Evolutionary conservation across 2,329 filamentous ascomycete genomes (phyloP), one percentile per base, ranked within the genome.

Genomic region (Clonostachys sp.): DNA sequence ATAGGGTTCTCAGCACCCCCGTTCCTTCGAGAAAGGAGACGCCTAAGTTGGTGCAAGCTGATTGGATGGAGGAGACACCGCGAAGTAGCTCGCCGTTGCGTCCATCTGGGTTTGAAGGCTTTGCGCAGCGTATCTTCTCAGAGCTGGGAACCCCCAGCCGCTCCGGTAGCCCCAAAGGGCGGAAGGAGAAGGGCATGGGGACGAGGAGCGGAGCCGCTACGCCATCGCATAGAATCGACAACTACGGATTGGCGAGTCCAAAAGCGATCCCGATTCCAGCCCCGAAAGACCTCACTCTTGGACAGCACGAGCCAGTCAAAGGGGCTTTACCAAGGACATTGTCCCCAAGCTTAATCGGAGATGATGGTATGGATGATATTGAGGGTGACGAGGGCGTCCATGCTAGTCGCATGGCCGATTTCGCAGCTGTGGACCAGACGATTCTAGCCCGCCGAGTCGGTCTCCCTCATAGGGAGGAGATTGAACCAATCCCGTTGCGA

Each of bases 341-440:
- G 43, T 77, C 77, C 2, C 68, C 72, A 0, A 56, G 54, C 40
- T 68, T 66, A 47, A 60, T 53, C 12, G 51, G 57, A 13, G 61
- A 62, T 18, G 57, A 55, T 12, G 46, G 46, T 16, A 41, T 40
- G 6, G 38, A 43, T 12, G 35, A 46, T 20, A 14, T 49, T 1
- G 48, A 46, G 41, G 35, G 39, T 24, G 41, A 41, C 12, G 44
- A 45, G 17, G 36, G 41, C n/a, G 35, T 33, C 16, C 33, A 41
- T 14, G 36, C 42, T 13, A 42, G 42, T 24, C 47, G 47, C 7
- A 48, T 49, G 39, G 78, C 78, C 9, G 80, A 79, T 1, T 85
- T 84, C 61, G 75, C 80, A n/a, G 81, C 80, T 2, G 71, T 84
- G 18, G 82, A 86, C 48, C 81, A 84, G 58, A 77, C 74, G 43